Conservation (phyloP, 2,329 filamentous ascomycete genomes). For the Penicillium sp. region DNA sequence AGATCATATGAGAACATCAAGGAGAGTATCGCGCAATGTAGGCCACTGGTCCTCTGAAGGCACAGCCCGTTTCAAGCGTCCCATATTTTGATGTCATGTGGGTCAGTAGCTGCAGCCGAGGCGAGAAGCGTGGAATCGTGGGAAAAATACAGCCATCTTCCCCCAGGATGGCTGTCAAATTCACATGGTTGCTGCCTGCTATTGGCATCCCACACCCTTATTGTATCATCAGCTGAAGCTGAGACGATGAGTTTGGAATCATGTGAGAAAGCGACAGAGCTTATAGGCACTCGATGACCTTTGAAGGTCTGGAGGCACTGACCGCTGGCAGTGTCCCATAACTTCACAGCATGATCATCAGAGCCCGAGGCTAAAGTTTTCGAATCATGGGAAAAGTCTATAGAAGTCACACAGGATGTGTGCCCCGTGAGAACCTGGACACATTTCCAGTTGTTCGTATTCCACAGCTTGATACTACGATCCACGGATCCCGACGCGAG, state of each 20-base stretch:
- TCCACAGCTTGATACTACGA: no score
- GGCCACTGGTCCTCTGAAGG: neutral
- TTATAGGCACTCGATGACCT: neutral
- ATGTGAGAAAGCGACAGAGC: neutral
- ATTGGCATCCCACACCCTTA: neutral
- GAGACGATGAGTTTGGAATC: neutral
- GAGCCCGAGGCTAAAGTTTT: constrained; percentile 13
- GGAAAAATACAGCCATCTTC: no score
- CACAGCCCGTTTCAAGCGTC: neutral
- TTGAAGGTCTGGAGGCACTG: neutral
- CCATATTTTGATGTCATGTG: neutral
- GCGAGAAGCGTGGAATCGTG: neutral
- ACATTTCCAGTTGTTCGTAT: no score
- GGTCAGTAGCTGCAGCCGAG: neutral
- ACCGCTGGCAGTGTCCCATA: constrained; percentile 12
- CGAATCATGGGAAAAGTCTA: neutral
- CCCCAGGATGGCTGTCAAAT: no score
- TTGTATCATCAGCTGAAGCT: neutral
- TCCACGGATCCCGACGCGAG: neutral
- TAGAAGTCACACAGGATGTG: neutral
- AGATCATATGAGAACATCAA: neutral
- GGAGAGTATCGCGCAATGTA: neutral
- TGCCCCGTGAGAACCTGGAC: no score
- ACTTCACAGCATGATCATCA: constrained; percentile 1
- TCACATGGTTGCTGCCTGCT: neutral